Conservation (phyloP, 805 yeast species). For the Yarrowia divulgata region DNA sequence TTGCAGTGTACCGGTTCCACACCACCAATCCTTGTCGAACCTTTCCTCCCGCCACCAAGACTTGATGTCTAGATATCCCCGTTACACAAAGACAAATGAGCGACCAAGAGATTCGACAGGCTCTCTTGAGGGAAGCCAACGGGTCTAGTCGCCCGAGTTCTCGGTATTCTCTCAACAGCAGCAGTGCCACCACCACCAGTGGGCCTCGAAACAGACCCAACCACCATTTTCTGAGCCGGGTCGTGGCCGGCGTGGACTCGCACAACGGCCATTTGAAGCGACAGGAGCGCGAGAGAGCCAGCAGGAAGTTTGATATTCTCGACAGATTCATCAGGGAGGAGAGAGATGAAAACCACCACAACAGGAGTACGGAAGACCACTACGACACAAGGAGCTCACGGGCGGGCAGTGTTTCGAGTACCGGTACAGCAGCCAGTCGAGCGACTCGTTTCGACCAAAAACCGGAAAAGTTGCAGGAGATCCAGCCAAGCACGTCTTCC, state of each 20-base stretch:
- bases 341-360: not conserved
- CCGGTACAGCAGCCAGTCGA: not conserved
- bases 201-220: not conserved
- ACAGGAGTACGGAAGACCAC: not conserved
- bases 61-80: constrained; percentile 13
- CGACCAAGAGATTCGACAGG: constrained; percentile 33
- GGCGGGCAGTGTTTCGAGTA: not conserved
- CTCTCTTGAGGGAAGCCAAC: constrained; percentile 23
- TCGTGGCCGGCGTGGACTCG: constrained; percentile 9
- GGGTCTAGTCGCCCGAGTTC: not conserved
- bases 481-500: not conserved
- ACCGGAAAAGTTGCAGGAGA: constrained; percentile 10
- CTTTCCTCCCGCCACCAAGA: not conserved
- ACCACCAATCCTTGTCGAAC: too few relatives aligned
- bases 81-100: constrained; percentile 2
- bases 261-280: constrained; percentile 7
- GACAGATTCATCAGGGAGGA: constrained; percentile 20
- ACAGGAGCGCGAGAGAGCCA: constrained; percentile 1
- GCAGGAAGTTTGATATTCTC: constrained; percentile 15
- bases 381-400: not conserved
- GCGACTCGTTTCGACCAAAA: constrained; percentile 2
- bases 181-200: too few relatives aligned
- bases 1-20: too few relatives aligned
- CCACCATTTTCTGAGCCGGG: constrained; percentile 8
- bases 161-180: not conserved